phyloP scores from a whole-genome alignment of 768 basidiomycete species.

The Phallus indusiatus region DNA sequence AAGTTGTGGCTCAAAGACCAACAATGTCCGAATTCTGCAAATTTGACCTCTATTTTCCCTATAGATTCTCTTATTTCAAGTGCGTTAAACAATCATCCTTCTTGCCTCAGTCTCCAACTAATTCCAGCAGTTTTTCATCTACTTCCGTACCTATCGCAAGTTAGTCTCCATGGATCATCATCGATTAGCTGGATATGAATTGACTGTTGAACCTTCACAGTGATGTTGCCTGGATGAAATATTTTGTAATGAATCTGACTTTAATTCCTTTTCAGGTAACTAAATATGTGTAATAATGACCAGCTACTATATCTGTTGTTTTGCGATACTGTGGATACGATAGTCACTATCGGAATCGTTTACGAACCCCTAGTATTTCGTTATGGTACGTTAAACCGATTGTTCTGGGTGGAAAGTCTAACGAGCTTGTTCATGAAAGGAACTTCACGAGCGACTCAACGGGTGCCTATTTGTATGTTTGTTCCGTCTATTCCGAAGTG shows the following conservation, averaged over 20 bases:
- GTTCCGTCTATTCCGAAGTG: not conserved
- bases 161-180: not conserved
- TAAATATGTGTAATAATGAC: not conserved
- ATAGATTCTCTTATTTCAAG: not conserved
- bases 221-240: constrained; percentile 25
- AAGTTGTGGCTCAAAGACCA: not conserved
- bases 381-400: constrained; percentile 20
- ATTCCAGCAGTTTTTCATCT: not conserved
- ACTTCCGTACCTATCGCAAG: not conserved
- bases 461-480: not conserved
- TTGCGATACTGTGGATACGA: constrained; percentile 13
- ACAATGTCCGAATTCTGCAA: not conserved
- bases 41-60: not conserved
- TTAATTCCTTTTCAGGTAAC: not conserved
- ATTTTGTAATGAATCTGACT: constrained; percentile 22
- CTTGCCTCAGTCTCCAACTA: too few relatives aligned
- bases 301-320: constrained; percentile 9
- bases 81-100: not conserved
- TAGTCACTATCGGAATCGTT: constrained; percentile 8
- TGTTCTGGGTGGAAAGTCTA: not conserved
- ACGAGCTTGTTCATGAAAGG: not conserved
- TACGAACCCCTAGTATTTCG: constrained; percentile 15
- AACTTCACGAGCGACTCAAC: not conserved
- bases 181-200: not conserved
- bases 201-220: constrained; percentile 11